phyloP scores from a whole-genome alignment of 352 stramenopile genomes.

The Phytophthora sp. region DNA sequence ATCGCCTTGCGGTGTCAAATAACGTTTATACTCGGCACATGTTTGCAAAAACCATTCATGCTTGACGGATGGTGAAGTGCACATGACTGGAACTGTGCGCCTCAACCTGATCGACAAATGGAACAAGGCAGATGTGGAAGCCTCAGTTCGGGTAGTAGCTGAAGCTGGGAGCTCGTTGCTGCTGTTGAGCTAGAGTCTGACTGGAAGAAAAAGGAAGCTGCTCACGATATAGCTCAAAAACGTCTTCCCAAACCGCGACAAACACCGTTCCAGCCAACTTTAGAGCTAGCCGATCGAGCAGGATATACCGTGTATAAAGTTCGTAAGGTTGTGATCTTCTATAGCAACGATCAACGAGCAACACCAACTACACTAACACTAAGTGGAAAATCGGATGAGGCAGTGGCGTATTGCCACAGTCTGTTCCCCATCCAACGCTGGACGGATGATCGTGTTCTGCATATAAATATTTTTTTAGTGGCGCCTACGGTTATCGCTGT shows the following conservation, averaged over 20 bases:
- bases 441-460: background rate
- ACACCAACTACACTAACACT: background rate
- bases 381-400: background rate
- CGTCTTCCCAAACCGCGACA: background rate
- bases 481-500: no score
- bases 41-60: constrained; percentile 4
- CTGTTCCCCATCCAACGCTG: background rate
- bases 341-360: background rate
- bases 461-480: no score
- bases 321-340: background rate
- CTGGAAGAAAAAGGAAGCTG: background rate
- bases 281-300: background rate
- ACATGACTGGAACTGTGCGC: constrained; percentile 13
- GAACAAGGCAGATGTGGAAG: constrained; percentile 12
- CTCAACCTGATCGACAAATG: constrained; percentile 24
- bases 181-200: background rate
- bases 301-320: background rate
- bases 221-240: background rate
- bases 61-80: constrained; percentile 22
- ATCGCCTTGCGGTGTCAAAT: constrained; percentile 14
- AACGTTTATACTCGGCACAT: constrained; percentile 24
- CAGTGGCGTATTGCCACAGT: background rate
- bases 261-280: background rate
- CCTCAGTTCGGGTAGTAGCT: no score
- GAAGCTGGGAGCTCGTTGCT: background rate